Evolutionary conservation across 768 basidiomycete genomes (phyloP).

Genomic region (Suillus plorans): DNA sequence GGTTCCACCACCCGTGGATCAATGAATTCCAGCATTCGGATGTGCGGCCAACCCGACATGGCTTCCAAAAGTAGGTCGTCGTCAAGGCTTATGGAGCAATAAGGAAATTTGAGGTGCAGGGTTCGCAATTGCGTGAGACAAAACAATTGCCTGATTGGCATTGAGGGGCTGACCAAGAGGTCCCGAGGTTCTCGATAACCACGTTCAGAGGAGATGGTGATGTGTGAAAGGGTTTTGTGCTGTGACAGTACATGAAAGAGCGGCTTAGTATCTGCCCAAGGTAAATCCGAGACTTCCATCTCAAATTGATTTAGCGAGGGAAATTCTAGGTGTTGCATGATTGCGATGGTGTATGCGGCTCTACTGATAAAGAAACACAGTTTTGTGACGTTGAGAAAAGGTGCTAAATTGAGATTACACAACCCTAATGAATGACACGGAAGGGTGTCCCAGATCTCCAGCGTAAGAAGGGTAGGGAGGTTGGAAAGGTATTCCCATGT

Average conservation of each 20-base stretch:
- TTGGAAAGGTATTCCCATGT: background rate
- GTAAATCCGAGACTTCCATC: background rate
- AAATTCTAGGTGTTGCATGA: background rate
- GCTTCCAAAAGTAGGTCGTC: background rate
- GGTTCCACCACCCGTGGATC: too few species aligned
- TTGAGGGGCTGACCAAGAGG: background rate
- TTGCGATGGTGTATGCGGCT: background rate
- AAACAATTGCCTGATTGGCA: background rate
- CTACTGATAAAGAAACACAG: background rate
- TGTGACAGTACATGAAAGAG: background rate
- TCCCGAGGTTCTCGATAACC: background rate
- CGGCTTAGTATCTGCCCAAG: background rate
- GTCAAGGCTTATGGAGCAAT: background rate
- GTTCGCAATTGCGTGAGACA: background rate
- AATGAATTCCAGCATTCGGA: background rate
- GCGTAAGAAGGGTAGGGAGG: background rate
- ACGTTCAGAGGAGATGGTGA: background rate
- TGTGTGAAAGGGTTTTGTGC: background rate
- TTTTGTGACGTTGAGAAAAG: background rate
- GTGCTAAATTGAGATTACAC: background rate
- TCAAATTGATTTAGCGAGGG: background rate
- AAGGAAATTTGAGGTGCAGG: background rate
- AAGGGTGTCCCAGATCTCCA: background rate
- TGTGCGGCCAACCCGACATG: conserved; percentile 1
- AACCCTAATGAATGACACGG: background rate